These are phyloP conservation scores for Phoma sp. DNA, from an alignment of 2,329 filamentous ascomycete species.

Conservation along the genomic window DNA sequence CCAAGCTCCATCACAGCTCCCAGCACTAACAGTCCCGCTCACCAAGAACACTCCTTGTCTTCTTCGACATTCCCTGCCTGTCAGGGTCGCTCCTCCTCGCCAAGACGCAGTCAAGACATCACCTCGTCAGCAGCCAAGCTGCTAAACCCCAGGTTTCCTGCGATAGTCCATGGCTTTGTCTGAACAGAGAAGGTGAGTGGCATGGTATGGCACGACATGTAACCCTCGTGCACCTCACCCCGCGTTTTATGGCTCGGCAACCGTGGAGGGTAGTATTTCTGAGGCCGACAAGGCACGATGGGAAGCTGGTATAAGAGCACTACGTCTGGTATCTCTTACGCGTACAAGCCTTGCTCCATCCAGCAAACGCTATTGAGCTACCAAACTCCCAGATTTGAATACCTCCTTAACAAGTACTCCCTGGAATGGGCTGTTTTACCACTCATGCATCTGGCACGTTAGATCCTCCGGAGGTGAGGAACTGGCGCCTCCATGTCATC, in stretches of 20 bases:
- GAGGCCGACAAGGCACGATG: conserved; percentile 5
- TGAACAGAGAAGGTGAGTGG: conserved; percentile 23
- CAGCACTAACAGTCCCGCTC: conserved; percentile 8
- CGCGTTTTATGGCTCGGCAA: conserved; percentile 22
- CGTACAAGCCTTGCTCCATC: conserved; percentile 10
- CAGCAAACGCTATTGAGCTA: conserved; percentile 6
- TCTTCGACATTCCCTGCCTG: conserved; percentile 19
- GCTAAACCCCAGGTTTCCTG: conserved; percentile 26
- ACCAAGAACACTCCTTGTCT: conserved; percentile 9
- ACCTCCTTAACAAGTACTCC: conserved; percentile 11
- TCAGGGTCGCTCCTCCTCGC: conserved; percentile 5
- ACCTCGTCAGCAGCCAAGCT: conserved; percentile 28
- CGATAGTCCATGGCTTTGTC: conserved; percentile 16
- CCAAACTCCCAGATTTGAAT: background rate
- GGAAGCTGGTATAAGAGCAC: conserved; percentile 4
- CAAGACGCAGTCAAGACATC: conserved; percentile 29
- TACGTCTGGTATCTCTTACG: background rate
- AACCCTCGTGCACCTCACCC: conserved; percentile 18
- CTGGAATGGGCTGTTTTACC: conserved; percentile 35
- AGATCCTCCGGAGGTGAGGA: conserved; percentile 46
- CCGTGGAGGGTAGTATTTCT: conserved; percentile 16
- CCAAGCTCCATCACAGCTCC: background rate
- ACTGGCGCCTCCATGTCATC: conserved; percentile 45
- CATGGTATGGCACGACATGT: conserved; percentile 20
- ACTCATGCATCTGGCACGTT: conserved; percentile 42